Base-by-base conservation (phyloP, 495 filamentous ascomycete genomes). In the Hypoxylon rickii region DNA sequence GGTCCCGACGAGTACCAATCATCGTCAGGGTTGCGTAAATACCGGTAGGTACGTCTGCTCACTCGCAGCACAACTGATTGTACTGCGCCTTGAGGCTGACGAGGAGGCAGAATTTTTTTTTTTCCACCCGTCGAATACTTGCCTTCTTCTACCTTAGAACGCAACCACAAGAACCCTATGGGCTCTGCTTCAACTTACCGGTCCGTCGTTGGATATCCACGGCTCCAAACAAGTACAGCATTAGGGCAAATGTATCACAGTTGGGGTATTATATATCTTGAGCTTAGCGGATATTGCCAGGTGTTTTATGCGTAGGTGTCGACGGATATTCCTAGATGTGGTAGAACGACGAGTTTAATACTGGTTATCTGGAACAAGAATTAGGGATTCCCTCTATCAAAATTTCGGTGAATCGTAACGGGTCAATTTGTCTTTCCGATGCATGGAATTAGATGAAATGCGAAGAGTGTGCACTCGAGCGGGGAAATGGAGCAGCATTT, bases 31-130 rank as follows among this genome's bases (percentile, higher is more conserved):
- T 13, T 36, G 29, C 31, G 31, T 18, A 46, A 22, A 46, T n/a
- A n/a, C n/a, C n/a, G n/a, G n/a, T n/a, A n/a, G n/a, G 36, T 46
- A 36, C 31, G 36, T 7, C n/a, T 36, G 3, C 32, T 48, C 37
- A 22, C 32, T 26, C 19, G 22, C 42, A 26, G 20, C 33, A 48
- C 6, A 48, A 37, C n/a, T 51, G 17, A 17, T 15, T 18, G 13
- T 33, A 62, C 52, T 62, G 42, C 45, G 58, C 51, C 52, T 45
- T 63, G 59, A 58, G 58, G 58, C 58, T 62, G 58, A 56, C 58
- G 32, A 48, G 19, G 7, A 49, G 52, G 58, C 51, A 56, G 58
- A 61, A 16, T 61, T 51, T 54, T 55, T 11, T 15, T 39, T 32
- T 1, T 7, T 44, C 44, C 18, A 54, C n/a, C n/a, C n/a, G n/a